A percentile compares a stretch with the other conserved stretches of the same genome.
These are phyloP conservation scores for Limnomonas spitsbergensis DNA, from an alignment of 139 green algal species.

Conservation along the genomic window DNA sequence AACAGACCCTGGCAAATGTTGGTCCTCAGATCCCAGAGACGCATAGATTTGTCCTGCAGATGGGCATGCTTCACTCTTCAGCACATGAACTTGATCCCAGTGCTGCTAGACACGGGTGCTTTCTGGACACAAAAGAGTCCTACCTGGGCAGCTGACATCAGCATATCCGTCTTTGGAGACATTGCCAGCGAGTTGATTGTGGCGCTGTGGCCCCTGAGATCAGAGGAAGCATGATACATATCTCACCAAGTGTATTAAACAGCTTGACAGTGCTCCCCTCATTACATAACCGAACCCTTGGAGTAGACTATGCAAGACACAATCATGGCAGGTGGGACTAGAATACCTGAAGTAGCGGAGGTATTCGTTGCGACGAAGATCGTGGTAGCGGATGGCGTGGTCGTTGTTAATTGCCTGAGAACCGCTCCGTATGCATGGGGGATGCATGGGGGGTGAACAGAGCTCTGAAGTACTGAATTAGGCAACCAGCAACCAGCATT, in stretches of 20 bases:
- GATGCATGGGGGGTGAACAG: no score
- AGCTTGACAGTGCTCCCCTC: no score
- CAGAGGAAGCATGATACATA: background rate
- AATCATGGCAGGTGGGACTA: no score
- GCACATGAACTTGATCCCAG: no score
- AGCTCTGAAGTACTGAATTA: no score
- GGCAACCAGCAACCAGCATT: no score
- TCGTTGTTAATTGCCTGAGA: slow-evolving; percentile 25
- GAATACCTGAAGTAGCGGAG: slow-evolving; percentile 76
- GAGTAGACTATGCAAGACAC: no score
- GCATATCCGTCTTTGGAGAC: slow-evolving; percentile 76
- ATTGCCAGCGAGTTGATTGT: slow-evolving; percentile 74
- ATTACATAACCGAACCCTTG: no score
- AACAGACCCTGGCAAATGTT: slow-evolving; percentile 63
- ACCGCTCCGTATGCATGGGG: background rate
- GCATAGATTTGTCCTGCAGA: slow-evolving; percentile 71
- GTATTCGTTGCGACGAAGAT: slow-evolving; percentile 79
- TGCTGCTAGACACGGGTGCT: no score
- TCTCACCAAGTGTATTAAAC: no score
- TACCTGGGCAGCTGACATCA: slow-evolving; percentile 74
- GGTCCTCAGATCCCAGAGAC: slow-evolving; percentile 86
- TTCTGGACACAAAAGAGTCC: no score
- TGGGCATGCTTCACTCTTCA: no score
- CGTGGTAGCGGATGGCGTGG: slow-evolving; percentile 79
- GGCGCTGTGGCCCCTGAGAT: slow-evolving; percentile 60